Percentiles rank a stretch among this genome's conserved stretches.
Conservation (phyloP, 148 eudicot genomes). For the Diospyros lotus region DNA sequence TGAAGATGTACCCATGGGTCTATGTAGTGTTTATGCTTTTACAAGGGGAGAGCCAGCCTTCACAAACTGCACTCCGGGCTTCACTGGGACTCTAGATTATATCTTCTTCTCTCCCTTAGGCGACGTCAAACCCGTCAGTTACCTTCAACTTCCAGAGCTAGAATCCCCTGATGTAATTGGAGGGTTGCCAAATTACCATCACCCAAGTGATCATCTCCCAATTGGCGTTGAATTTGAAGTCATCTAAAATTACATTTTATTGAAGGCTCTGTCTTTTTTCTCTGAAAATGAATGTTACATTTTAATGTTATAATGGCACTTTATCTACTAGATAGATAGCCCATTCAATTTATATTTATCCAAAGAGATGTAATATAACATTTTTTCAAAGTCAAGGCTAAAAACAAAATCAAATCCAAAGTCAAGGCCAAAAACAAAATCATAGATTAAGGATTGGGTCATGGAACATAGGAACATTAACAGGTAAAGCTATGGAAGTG, state of each 20-base stretch:
- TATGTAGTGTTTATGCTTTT: conserved; percentile 62
- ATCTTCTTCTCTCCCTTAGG: conserved; percentile 60
- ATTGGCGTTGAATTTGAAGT: conserved; percentile 71
- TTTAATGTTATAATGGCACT: no score
- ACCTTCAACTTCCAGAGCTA: conserved; percentile 65
- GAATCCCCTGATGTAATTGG: conserved; percentile 65
- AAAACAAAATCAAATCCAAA: no score
- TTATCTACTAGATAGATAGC: no score
- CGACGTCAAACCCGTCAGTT: conserved; percentile 56
- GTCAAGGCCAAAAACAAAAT: no score
- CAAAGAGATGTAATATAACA: no score
- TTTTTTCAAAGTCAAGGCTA: no score
- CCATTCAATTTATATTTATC: no score
- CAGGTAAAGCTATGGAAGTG: no score
- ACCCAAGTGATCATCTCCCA: conserved; percentile 90
- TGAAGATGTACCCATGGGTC: conserved; percentile 53
- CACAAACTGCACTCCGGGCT: conserved; percentile 90
- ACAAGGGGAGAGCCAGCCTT: conserved; percentile 82
- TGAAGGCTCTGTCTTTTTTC: no score
- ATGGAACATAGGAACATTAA: no score
- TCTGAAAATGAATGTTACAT: no score
- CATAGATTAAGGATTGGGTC: no score
- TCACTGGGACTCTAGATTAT: conserved; percentile 86
- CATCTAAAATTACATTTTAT: conserved; percentile 13
- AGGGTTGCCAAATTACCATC: conserved; percentile 80